Evolutionary conservation across 139 green algal species (phyloP).

Genomic region (Desmodesmus armatus): DNA sequence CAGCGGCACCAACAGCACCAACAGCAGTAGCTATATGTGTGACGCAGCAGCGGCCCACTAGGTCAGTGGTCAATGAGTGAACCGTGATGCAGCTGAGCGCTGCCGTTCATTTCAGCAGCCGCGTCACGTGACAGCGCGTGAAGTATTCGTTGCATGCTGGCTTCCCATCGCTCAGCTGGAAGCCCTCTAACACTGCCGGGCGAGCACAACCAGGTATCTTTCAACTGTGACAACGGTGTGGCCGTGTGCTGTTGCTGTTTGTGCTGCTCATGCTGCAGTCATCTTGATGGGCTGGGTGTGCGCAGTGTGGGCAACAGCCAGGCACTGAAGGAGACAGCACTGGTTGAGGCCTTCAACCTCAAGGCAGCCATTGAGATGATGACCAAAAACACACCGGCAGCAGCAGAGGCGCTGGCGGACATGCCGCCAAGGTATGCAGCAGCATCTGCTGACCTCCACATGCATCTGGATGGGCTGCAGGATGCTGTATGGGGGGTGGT

Average conservation of each 20-base stretch:
- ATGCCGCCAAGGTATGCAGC: slow-evolving; percentile 85
- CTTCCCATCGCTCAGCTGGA: too few relatives aligned
- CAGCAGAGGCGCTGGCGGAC: slow-evolving; percentile 81
- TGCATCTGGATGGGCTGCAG: too few relatives aligned
- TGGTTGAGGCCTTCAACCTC: slow-evolving; percentile 94
- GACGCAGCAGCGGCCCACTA: background rate
- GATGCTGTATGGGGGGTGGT: too few relatives aligned
- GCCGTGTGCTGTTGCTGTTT: background rate
- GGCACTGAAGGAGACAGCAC: slow-evolving; percentile 81
- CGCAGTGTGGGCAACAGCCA: slow-evolving; percentile 88
- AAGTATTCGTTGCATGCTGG: too few relatives aligned
- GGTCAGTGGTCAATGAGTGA: too few relatives aligned
- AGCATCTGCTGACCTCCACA: too few relatives aligned
- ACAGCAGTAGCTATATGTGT: background rate
- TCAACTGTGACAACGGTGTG: too few relatives aligned
- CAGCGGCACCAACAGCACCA: background rate
- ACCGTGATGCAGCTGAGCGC: too few relatives aligned
- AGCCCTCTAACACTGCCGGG: too few relatives aligned
- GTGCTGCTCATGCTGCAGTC: slow-evolving; percentile 47
- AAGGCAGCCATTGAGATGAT: slow-evolving; percentile 88
- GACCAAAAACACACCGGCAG: slow-evolving; percentile 80
- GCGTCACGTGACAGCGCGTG: too few relatives aligned
- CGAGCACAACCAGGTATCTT: too few relatives aligned
- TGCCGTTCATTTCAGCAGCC: too few relatives aligned
- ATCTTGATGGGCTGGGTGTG: slow-evolving; percentile 76